Evolutionary conservation across 2,329 filamentous ascomycete species (phyloP), one percentile per base, ranked within the genome.

Genomic region (Cladosporium sp.): DNA sequence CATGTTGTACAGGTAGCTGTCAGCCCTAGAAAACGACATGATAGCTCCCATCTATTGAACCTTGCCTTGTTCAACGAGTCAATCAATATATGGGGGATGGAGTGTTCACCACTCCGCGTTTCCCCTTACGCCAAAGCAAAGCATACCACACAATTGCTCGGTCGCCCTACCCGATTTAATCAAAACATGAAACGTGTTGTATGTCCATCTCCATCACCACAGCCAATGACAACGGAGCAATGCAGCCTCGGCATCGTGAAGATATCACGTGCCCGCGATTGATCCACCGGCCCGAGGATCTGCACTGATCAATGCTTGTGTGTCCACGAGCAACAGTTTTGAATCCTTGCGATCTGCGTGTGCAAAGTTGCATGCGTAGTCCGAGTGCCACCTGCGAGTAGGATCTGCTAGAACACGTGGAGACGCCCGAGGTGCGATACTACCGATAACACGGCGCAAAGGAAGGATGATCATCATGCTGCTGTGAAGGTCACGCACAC

Each of bases 341-440:
- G 39, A 46, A 46, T 46, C 39, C 39, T 46, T 21, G 39, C 39
- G 58, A 61, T 61, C 58, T 34, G 32, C 58, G 58, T 18, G 58
- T 25, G 58, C 58, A 61, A 36, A 51, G 43, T 51, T 30, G 46
- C 46, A 48, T 36, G 49, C 21, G 58, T 30, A 61, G 58, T 61
- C 58, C 58, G 49, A 61, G 58, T 61, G 58, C 28, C 43, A 18
- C 39, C 39, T 54, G 28, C 18, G 14, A 32, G 39, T 39, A 28
- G 57, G 58, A 60, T 60, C 39, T 60, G 39, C 58, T 36, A 58
- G 36, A 57, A 36, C 30, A 36, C 56, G 32, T 58, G 56, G 34
- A 46, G 46, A 58, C 56, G 25, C 25, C 56, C 32, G 36, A 58
- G 32, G 56, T 46, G 28, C 32, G 56, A 39, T 18, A n/a, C 8